Conservation (phyloP, 257 asterid genomes). For the Avicennia marina region DNA sequence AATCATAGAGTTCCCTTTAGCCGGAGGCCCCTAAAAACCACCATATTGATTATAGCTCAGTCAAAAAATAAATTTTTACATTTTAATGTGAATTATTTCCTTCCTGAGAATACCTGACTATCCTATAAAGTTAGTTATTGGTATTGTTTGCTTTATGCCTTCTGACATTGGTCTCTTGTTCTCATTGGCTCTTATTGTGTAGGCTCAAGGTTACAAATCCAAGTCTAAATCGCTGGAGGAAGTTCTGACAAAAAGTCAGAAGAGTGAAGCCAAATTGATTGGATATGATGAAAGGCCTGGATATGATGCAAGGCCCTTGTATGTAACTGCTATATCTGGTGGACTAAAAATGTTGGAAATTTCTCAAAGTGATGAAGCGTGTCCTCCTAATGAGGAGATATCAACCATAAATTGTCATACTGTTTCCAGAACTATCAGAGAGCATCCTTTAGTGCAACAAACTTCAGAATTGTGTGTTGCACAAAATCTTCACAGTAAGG, state of each 20-base stretch:
- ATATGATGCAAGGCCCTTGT: constrained; percentile 35
- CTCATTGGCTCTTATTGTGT: constrained; percentile 25
- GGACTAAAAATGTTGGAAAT: constrained; percentile 28
- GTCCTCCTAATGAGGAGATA: constrained; percentile 30
- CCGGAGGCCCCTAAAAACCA: no score
- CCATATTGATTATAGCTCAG: no score
- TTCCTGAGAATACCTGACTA: no score
- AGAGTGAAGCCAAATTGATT: constrained; percentile 58
- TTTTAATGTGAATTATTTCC: no score
- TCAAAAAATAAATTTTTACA: no score
- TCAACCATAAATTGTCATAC: constrained; percentile 20
- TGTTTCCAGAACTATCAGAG: constrained; percentile 19
- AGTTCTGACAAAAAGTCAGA: constrained; percentile 41
- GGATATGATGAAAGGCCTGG: constrained; percentile 71
- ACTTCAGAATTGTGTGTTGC: constrained; percentile 25
- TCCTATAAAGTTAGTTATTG: no score
- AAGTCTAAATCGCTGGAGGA: constrained; percentile 58
- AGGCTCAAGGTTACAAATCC: constrained; percentile 69
- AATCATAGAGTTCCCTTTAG: no score
- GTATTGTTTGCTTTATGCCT: not conserved
- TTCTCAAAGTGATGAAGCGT: constrained; percentile 31
- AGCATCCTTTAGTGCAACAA: constrained; percentile 13
- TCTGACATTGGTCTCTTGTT: constrained; percentile 4
- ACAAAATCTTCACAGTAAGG: constrained; percentile 18
- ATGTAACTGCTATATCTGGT: constrained; percentile 18